Conservation (phyloP, 192 early-diverging fungal species). For the Cladochytrium replicatum region DNA sequence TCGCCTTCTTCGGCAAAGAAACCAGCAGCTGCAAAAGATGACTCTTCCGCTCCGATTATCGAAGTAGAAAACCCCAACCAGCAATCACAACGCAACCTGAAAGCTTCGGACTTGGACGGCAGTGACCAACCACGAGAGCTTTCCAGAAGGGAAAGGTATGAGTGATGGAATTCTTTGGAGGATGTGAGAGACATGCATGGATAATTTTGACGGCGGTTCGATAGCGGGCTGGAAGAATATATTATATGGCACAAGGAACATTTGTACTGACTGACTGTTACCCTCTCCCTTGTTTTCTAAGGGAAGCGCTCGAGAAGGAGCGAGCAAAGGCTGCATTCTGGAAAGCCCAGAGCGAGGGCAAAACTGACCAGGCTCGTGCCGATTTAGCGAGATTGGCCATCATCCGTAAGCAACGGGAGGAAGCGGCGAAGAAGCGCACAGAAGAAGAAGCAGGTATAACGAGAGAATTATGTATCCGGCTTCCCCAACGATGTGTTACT, state of each 20-base stretch:
- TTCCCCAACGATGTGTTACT: too few relatives aligned
- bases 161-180: too few relatives aligned
- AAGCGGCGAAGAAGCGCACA: constrained; percentile 31
- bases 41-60: constrained; percentile 9
- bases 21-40: neutral
- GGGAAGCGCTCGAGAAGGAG: constrained; percentile 38
- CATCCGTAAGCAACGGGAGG: constrained; percentile 44
- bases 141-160: constrained; percentile 18
- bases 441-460: constrained; percentile 34
- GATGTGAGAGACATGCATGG: too few relatives aligned
- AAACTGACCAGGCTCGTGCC: constrained; percentile 41
- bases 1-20: too few relatives aligned
- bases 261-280: too few relatives aligned
- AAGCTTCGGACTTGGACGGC: constrained; percentile 24
- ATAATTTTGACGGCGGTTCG: too few relatives aligned
- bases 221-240: too few relatives aligned
- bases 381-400: constrained; percentile 43
- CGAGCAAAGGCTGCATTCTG: constrained; percentile 32
- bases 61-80: constrained; percentile 30
- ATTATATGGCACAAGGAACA: too few relatives aligned
- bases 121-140: too few relatives aligned
- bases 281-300: too few relatives aligned
- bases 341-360: constrained; percentile 42
- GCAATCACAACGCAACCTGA: constrained; percentile 13
- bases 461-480: too few relatives aligned